Conservation (phyloP, 2,329 filamentous ascomycete species). For the Volutella citrinella region DNA sequence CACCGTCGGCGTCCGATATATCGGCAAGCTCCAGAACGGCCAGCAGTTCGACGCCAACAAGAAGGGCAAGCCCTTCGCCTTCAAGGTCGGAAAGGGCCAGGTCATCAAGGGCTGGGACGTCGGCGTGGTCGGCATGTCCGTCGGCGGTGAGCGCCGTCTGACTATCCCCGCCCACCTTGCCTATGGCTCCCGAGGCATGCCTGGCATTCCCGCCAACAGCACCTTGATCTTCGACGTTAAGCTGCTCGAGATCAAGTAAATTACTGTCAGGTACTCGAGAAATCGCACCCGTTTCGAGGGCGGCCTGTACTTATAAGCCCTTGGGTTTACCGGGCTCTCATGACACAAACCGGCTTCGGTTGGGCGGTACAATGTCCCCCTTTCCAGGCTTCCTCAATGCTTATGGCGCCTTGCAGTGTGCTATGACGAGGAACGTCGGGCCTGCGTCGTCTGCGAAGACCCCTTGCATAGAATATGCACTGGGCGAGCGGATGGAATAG, state of each 20-base stretch:
- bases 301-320: conserved; percentile 25
- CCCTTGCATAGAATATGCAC: conserved; percentile 10
- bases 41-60: conserved; percentile 99
- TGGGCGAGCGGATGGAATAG: conserved; percentile 22
- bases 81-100: conserved; percentile 91
- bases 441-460: conserved; percentile 35
- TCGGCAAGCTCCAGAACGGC: conserved; percentile 91
- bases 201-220: conserved; percentile 89
- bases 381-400: conserved; percentile 17
- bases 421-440: conserved; percentile 44
- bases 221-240: conserved; percentile 90
- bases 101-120: conserved; percentile 99
- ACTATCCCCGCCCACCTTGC: conserved; percentile 83
- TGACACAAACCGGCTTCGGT: too few species aligned
- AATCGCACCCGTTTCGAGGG: conserved; percentile 10
- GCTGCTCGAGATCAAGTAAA: conserved; percentile 78
- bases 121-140: conserved; percentile 86
- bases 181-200: conserved; percentile 80
- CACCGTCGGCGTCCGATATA: conserved; percentile 92
- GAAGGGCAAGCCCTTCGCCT: conserved; percentile 95
- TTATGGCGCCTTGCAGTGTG: conserved; percentile 31
- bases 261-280: conserved; percentile 9
- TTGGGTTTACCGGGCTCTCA: too few species aligned
- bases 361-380: too few species aligned
- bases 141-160: conserved; percentile 90